Evolutionary conservation across 257 asterid species (phyloP).

Genomic region (Salvia rosmarinus): DNA sequence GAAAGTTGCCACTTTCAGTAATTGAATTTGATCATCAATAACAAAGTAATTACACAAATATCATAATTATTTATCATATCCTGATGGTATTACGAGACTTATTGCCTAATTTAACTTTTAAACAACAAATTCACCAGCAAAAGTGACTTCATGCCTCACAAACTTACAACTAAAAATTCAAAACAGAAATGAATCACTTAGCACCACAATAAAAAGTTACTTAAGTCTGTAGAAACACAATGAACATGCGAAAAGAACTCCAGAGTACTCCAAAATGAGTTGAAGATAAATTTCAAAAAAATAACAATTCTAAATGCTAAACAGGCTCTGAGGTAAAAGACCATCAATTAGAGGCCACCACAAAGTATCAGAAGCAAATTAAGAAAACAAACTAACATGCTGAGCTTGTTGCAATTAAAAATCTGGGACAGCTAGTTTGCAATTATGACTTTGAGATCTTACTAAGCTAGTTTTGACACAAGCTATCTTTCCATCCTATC

Average conservation of each 20-base stretch:
- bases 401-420: slow-evolving; percentile 7
- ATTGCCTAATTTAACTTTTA: neutral
- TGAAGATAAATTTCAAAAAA: neutral
- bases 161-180: neutral
- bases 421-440: neutral
- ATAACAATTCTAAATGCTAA: slow-evolving; percentile 1
- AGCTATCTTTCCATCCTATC: neutral
- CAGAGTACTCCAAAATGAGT: slow-evolving; percentile 4
- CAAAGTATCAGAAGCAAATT: slow-evolving; percentile 5
- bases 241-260: neutral
- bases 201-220: neutral
- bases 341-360: slow-evolving; percentile 16
- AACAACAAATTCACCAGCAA: slow-evolving; percentile 19
- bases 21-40: slow-evolving; percentile 7
- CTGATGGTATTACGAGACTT: slow-evolving; percentile 17
- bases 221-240: slow-evolving; percentile 7
- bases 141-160: neutral
- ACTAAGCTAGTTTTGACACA: neutral
- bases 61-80: neutral
- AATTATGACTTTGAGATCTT: neutral
- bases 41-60: slow-evolving; percentile 18
- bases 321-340: neutral
- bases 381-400: neutral
- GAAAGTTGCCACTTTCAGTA: slow-evolving; percentile 20
- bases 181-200: slow-evolving; percentile 16